Evolutionary conservation across 306 rosid genomes (phyloP), one percentile per base, ranked within the genome.

Genomic region (Calophaca sinica): DNA sequence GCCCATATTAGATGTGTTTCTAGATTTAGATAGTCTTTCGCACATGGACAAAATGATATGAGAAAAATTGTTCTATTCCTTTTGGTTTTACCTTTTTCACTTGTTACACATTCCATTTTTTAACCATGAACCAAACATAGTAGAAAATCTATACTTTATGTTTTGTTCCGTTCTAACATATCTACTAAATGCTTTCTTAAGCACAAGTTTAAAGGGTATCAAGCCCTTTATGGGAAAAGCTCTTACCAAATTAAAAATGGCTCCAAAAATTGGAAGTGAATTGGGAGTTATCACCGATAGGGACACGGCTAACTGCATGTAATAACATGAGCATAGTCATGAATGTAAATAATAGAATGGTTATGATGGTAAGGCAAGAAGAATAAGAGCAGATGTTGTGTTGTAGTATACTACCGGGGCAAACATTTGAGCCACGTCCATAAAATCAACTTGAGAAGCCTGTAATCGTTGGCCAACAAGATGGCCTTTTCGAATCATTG

Each of bases 211-310:
- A 46, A 9, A 46, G 13, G 6, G 14, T 46, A 46, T 4, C 13
- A 46, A 46, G 14, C 7, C 6, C 6, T 6, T n/a, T 33, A 4
- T 4, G 10, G 1, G 1, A 49, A 42, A 12, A 75, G 20, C 0
- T 35, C 12, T 65, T 77, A 82, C 86, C 86, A 53, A 0, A 26
- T 58, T 57, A 52, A 82, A 77, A 8, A 72, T 59, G 6, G 9
- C 54, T 65, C 49, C 46, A 12, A 66, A 77, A 32, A 39, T 33
- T 29, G 86, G 57, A 82, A 50, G 76, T 42, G 62, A 31, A 3
- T 7, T n/a, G 0, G 82, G 80, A 9, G 68, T 39, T 12, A 82
- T 72, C 41, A 82, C 44, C 0, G 86, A 82, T 2, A 82, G 46
- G 2, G 86, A 65, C 5, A 35, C 29, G 0, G 7, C 62, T 42